Evolutionary conservation across 345 rosid genomes (phyloP).

Genomic region (Arabidopsis thaliana): TAIR10.1 NC_003070.9:26726001-26726500

Average conservation of each 20-base stretch:
- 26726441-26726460: background rate
- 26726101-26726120: background rate
- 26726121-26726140: background rate
- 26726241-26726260: background rate
- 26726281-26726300: background rate
- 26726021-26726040: constrained; percentile 3
- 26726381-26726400: background rate
- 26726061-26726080: background rate
- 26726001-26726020: background rate
- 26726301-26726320: background rate
- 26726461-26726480: background rate
- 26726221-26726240: background rate
- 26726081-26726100: background rate
- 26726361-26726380: background rate
- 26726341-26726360: background rate
- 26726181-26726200: background rate
- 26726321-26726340: background rate
- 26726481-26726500: no score
- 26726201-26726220: background rate
- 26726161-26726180: background rate
- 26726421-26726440: background rate
- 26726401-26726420: background rate
- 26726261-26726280: background rate
- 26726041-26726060: background rate
- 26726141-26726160: background rate